Percentiles rank a stretch among this genome's conserved stretches.
These are phyloP conservation scores for Sclerotinia spermophila DNA, from an alignment of 2,329 filamentous ascomycete species.

Conservation along the genomic window DNA sequence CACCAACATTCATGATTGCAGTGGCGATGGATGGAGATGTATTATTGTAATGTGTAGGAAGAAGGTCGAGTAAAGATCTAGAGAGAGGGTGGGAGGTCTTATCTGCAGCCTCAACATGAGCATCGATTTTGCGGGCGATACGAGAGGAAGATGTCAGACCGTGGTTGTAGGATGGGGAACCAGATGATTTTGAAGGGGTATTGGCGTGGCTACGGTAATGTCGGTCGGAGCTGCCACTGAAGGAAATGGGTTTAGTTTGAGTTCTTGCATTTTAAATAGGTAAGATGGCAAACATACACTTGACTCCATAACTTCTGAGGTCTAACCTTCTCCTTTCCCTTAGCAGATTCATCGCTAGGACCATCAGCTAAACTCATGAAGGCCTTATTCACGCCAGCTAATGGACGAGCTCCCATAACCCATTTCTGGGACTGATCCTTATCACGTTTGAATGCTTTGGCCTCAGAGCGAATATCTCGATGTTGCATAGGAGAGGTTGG, in stretches of 20 bases:
- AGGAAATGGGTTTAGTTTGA: conserved; percentile 20
- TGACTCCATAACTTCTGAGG: conserved; percentile 29
- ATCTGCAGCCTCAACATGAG: conserved; percentile 28
- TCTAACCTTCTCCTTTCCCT: conserved; percentile 29
- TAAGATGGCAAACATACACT: conserved; percentile 19
- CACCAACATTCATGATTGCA: conserved; percentile 20
- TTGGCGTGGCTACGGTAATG: conserved; percentile 28
- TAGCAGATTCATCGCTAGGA: conserved; percentile 4
- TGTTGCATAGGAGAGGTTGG: conserved; percentile 27
- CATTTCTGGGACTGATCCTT: conserved; percentile 35
- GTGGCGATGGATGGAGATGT: conserved; percentile 27
- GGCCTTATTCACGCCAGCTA: conserved; percentile 22
- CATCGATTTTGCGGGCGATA: conserved; percentile 27
- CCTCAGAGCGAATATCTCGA: conserved; percentile 35
- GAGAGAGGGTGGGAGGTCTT: conserved; percentile 27
- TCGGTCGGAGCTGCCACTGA: conserved; percentile 28
- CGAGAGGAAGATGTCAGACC: conserved; percentile 20
- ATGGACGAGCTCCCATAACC: conserved; percentile 29
- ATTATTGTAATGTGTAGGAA: conserved; percentile 33
- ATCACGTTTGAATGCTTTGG: conserved; percentile 34
- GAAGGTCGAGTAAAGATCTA: conserved; percentile 34
- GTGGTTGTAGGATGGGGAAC: conserved; percentile 24
- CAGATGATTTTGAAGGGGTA: conserved; percentile 25
- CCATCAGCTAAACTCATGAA: conserved; percentile 2
- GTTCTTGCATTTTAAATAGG: conserved; percentile 2